Evolutionary conservation across 2,329 filamentous ascomycete species (phyloP).

Genomic region (Claviceps humidiphila): DNA sequence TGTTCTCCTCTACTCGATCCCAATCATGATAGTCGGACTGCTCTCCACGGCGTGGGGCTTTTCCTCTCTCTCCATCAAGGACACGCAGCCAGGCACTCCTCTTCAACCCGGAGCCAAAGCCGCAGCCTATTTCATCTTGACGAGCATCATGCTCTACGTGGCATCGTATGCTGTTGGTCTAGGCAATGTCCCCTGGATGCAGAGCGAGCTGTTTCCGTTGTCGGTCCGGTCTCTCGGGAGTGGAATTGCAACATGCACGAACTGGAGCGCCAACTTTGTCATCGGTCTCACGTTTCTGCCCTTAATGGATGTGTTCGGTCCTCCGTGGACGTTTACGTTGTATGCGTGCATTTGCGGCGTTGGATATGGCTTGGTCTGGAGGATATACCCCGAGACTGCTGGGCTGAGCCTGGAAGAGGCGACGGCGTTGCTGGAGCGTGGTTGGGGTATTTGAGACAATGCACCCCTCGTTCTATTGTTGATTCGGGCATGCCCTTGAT

Average conservation of each 20-base stretch:
- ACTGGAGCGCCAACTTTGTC: constrained; percentile 77
- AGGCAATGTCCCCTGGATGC: constrained; percentile 92
- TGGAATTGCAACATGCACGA: constrained; percentile 64
- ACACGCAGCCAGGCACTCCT: constrained; percentile 1
- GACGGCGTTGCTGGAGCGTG: constrained; percentile 53
- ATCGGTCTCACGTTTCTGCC: constrained; percentile 80
- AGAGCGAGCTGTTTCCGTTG: constrained; percentile 79
- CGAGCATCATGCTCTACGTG: constrained; percentile 71
- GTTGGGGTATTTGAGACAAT: constrained; percentile 50
- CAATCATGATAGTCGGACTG: constrained; percentile 68
- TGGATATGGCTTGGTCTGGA: constrained; percentile 57
- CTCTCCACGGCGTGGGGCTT: constrained; percentile 62
- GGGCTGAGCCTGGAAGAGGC: constrained; percentile 74
- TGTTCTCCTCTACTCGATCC: constrained; percentile 71
- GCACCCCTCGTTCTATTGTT: not conserved
- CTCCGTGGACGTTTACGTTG: constrained; percentile 65
- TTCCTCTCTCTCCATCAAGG: constrained; percentile 41
- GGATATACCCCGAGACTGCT: constrained; percentile 75
- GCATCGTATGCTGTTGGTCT: constrained; percentile 76
- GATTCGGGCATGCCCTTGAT: not conserved
- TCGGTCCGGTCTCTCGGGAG: constrained; percentile 60
- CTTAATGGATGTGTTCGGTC: constrained; percentile 64
- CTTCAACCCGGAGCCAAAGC: constrained; percentile 10
- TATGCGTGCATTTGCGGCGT: constrained; percentile 59
- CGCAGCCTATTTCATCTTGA: constrained; percentile 49